These are phyloP conservation scores for Rhododendron vialii DNA, from an alignment of 148 eudicot species.

Conservation along the genomic window DNA sequence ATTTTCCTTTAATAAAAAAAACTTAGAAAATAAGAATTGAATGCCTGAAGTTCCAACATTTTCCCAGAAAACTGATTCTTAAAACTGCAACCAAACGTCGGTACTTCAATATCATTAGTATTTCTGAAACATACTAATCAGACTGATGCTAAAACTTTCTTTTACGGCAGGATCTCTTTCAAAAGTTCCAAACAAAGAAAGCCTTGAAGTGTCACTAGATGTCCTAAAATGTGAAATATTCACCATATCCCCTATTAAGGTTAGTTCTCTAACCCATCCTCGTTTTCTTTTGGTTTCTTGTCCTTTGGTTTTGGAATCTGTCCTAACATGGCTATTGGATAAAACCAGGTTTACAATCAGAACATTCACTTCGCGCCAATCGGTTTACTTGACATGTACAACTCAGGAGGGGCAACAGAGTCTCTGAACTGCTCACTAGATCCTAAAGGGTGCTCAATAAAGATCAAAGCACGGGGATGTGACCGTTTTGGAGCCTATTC, in stretches of 20 bases:
- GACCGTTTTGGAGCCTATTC: not conserved
- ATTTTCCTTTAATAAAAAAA: no score
- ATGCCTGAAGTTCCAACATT: not conserved
- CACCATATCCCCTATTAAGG: not conserved
- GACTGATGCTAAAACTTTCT: not conserved
- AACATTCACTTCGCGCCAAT: not conserved
- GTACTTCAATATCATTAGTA: not conserved
- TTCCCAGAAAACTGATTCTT: not conserved
- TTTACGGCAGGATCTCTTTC: not conserved
- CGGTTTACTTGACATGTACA: not conserved
- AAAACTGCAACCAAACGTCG: not conserved
- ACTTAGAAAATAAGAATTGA: not conserved
- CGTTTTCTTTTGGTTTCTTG: not conserved
- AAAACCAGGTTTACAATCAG: not conserved
- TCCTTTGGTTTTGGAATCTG: not conserved
- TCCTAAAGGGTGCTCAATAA: not conserved
- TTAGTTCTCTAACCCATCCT: not conserved
- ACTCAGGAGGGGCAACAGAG: not conserved
- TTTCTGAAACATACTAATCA: not conserved
- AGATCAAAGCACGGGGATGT: not conserved
- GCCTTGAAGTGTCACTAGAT: not conserved
- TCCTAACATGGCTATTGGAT: not conserved
- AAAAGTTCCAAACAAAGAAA: not conserved
- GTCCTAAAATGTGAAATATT: conserved; percentile 9
- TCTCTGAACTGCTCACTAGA: not conserved